A percentile compares a stretch with the other conserved stretches of the same genome.
Conservation (phyloP, 768 basidiomycete species). For the Pisolithus tinctorius region DNA sequence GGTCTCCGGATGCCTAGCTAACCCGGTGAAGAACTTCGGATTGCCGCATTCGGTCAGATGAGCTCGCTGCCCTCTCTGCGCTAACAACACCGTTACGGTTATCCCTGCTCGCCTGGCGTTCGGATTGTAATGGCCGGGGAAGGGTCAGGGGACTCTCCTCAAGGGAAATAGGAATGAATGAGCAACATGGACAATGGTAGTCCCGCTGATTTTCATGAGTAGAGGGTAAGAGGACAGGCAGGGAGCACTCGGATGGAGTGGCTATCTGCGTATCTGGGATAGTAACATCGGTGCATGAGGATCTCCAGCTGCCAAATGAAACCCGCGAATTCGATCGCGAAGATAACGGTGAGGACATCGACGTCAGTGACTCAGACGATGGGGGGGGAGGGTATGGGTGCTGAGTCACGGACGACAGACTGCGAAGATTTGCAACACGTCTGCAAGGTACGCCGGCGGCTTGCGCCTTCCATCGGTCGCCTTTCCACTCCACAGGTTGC, state of each 20-base stretch:
- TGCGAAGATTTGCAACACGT: constrained; percentile 12
- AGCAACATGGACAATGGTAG: constrained; percentile 27
- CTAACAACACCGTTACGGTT: constrained; percentile 5
- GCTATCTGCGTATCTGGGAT: constrained; percentile 28
- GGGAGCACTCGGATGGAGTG: constrained; percentile 23
- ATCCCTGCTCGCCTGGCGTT: constrained; percentile 11
- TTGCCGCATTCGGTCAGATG: constrained; percentile 6
- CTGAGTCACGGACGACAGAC: constrained; percentile 6
- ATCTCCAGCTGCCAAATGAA: constrained; percentile 37
- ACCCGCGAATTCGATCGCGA: constrained; percentile 38
- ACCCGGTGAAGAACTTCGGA: constrained; percentile 23
- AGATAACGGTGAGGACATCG: constrained; percentile 22
- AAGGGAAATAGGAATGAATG: constrained; percentile 28
- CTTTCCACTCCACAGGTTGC: constrained; percentile 36
- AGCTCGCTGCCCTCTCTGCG: background rate
- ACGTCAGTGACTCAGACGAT: constrained; percentile 16
- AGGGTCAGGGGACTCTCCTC: constrained; percentile 32
- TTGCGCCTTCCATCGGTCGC: constrained; percentile 32
- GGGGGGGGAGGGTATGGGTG: constrained; percentile 14
- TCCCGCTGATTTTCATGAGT: constrained; percentile 30
- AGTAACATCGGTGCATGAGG: constrained; percentile 29
- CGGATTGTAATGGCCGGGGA: background rate
- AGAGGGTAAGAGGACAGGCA: too few relatives aligned
- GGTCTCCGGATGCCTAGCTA: too few relatives aligned
- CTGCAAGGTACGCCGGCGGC: constrained; percentile 34